Percentiles rank a stretch among this genome's conserved stretches.
These are phyloP conservation scores for Coemansia sp. DNA, from an alignment of 192 early-diverging fungal genomes.

Conservation along the genomic window DNA sequence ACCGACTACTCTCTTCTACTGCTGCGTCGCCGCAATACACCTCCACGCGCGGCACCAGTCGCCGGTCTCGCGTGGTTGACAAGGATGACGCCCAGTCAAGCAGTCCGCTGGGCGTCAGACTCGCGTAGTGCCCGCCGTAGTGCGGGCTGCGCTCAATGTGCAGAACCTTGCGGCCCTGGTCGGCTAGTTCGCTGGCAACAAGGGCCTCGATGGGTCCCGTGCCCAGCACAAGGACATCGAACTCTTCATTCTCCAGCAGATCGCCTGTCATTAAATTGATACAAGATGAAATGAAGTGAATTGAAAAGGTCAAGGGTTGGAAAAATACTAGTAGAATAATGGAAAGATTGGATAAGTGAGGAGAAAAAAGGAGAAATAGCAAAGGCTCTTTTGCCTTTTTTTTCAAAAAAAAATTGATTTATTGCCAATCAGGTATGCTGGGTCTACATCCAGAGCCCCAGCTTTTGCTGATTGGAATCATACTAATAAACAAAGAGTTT, in stretches of 20 bases:
- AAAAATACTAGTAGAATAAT: neutral
- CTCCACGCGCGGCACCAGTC: slow-evolving; percentile 22
- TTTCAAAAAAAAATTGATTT: neutral
- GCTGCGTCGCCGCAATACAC: slow-evolving; percentile 1
- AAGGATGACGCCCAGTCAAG: slow-evolving; percentile 22
- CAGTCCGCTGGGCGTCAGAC: slow-evolving; percentile 26
- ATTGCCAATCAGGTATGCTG: too few relatives aligned
- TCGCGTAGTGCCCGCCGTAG: slow-evolving; percentile 74
- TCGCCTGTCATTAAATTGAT: slow-evolving; percentile 6
- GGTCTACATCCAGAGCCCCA: too few relatives aligned
- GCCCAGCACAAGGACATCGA: slow-evolving; percentile 83
- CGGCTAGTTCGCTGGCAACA: slow-evolving; percentile 73
- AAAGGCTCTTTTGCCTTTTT: neutral
- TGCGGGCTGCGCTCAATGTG: slow-evolving; percentile 79
- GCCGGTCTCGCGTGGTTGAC: slow-evolving; percentile 14
- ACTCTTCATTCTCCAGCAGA: slow-evolving; percentile 56
- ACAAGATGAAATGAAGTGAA: neutral
- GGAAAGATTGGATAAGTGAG: neutral
- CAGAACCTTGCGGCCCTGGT: slow-evolving; percentile 67
- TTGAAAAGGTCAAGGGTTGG: too few relatives aligned
- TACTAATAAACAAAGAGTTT: too few relatives aligned
- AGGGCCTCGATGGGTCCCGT: slow-evolving; percentile 83
- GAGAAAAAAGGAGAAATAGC: neutral
- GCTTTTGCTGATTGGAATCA: too few relatives aligned
- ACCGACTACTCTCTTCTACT: neutral